phyloP scores from a whole-genome alignment of 1,139 yeast species.

The Geotrichum candidum region DNA sequence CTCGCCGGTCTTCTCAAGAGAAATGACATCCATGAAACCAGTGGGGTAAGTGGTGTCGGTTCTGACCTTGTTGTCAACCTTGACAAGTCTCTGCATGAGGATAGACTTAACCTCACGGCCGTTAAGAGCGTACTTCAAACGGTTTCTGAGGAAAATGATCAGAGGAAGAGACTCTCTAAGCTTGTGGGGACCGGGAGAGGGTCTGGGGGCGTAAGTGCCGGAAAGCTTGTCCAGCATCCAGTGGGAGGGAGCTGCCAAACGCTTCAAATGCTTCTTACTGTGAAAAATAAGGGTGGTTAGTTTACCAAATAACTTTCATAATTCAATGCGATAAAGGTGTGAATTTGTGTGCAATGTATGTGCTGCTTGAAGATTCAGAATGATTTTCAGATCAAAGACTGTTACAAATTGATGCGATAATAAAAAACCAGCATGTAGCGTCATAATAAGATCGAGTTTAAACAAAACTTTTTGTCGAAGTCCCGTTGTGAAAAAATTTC shows the following conservation, averaged over 20 bases:
- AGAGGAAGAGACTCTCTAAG: constrained; percentile 98
- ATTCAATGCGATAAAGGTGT: neutral
- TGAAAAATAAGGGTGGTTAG: neutral
- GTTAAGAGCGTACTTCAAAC: constrained; percentile 98
- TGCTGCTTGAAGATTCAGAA: neutral
- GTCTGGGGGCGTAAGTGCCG: constrained; percentile 99
- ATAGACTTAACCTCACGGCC: constrained; percentile 99
- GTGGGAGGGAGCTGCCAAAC: constrained; percentile 99
- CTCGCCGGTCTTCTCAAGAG: constrained; percentile 97
- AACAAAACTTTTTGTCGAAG: neutral
- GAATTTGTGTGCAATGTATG: neutral
- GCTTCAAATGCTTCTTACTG: constrained; percentile 93
- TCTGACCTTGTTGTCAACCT: constrained; percentile 99
- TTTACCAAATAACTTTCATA: neutral
- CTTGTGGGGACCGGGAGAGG: constrained; percentile 99
- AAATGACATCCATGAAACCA: constrained; percentile 98
- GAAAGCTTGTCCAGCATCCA: constrained; percentile 99
- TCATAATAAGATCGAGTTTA: too few species aligned
- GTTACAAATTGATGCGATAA: neutral
- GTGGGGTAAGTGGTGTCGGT: constrained; percentile 98
- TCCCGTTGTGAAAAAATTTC: neutral
- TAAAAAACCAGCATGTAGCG: neutral
- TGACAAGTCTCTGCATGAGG: constrained; percentile 98
- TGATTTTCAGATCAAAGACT: neutral
- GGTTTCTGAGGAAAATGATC: constrained; percentile 97